Evolutionary conservation across 2,329 filamentous ascomycete species (phyloP), one percentile per base, ranked within the genome.

Genomic region (Dendrostoma leiphaemia): DNA sequence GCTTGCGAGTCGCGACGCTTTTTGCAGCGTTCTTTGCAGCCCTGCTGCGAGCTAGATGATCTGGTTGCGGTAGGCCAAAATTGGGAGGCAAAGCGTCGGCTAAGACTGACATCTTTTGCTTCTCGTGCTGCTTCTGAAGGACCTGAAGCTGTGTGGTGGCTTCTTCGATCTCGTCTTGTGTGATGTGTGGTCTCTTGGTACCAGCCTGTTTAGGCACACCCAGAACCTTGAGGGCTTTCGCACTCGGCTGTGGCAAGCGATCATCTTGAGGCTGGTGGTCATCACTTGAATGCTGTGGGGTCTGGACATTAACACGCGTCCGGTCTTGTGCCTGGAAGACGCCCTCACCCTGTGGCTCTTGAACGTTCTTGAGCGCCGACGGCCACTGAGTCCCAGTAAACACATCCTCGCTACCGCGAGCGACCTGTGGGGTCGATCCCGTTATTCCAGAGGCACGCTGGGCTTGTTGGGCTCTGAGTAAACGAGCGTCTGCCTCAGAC

Each of bases 61-160:
- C n/a, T 8, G 41, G 35, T 3, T 10, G 34, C 51, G 53, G 19
- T 23, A 21, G 46, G 21, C 21, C 13, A 2, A 55, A 24, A 5
- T 55, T 34, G 4, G 23, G n/a, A 12, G 53, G 48, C 9, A 55
- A 15, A 10, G 34, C 45, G 12, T 55, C 41, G 40, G 19, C 5
- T 3, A 51, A 3, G 12, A 13, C 29, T 2, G 35, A 23, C 31
- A 19, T 51, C 5, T 31, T 48, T 34, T 47, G 32, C 23, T 41
- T 29, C 4, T 43, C 48, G 15, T 37, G 13, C 12, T 55, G 28
- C 15, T 28, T 34, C 12, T 44, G 34, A 3, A 45, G 26, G 6
- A 34, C 23, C 3, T 21, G 26, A 32, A 55, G 46, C 1, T 28
- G 40, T 2, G 28, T n/a, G 6, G 5, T 21, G n/a, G 48, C 23